Base-by-base conservation (phyloP, 305 asterid species). In the Ajuga reptans region DNA sequence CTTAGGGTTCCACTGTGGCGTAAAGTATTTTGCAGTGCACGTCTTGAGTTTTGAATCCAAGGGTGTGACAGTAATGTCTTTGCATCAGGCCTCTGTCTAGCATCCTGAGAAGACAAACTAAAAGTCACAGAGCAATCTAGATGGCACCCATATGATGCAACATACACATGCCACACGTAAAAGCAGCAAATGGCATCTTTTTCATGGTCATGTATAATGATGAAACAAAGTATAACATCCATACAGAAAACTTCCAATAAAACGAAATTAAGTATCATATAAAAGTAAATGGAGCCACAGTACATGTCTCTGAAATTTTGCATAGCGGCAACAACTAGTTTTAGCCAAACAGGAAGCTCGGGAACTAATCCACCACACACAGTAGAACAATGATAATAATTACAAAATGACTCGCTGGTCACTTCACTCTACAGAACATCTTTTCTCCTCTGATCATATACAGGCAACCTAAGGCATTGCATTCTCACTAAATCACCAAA, bases 31-130 rank as follows among this genome's bases (percentile, higher is more conserved):
- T 91, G 97, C 83, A 93, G 78, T 62, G 86, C 96, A 70, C 96
- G 95, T 75, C 99, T 91, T 54, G 99, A 94, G 76, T 89, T 91
- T 83, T 88, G 90, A 75, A 94, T 89, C 99, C 98, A 94, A 74
- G 98, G 95, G 75, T 94, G 99, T 79, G 93, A 91, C 79, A 94
- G 96, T 73, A 94, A 78, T 12, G 97, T 85, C 86, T 83, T 94
- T 29, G 99, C 99, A 79, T 91, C 99, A 15, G 99, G 99, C 84
- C 99, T 89, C 84, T 87, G 99, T 69, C 98, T 87, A 69, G 97
- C 95, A 86, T 94, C 99, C 99, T 94, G 95, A 83, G 39, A 52
- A 15, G 47, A 63, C 55, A 72, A 60, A 57, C 50, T 66, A 59
- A 66, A 65, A 36, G 72, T 76, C 69, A 80, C 60, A 52, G 47